Conservation (phyloP, 1,139 yeast species). For the Saccharomyces pastorianus region DNA sequence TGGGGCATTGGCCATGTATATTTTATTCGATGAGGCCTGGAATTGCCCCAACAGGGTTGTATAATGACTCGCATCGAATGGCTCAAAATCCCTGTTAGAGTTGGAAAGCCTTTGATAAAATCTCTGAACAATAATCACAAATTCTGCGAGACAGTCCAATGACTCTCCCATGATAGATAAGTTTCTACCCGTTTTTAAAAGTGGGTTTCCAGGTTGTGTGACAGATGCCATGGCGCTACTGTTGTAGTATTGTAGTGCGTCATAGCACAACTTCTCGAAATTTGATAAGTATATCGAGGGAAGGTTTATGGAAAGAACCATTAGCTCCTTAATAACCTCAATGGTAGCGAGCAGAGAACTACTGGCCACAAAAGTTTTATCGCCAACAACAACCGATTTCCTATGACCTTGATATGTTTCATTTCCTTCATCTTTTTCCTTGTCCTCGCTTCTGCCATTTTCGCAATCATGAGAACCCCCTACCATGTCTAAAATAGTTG, state of each 20-base stretch:
- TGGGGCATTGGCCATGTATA: constrained; percentile 28
- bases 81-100: constrained; percentile 19
- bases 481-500: constrained; percentile 33
- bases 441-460: constrained; percentile 3
- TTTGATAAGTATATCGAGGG: constrained; percentile 26
- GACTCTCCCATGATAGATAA: constrained; percentile 36
- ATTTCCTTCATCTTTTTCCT: background rate
- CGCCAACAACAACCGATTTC: constrained; percentile 36
- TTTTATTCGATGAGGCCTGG: constrained; percentile 23
- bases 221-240: constrained; percentile 27
- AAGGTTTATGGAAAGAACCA: constrained; percentile 29
- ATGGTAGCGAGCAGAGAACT: constrained; percentile 30
- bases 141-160: constrained; percentile 33
- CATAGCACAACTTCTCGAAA: constrained; percentile 29
- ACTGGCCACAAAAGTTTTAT: constrained; percentile 37
- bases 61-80: constrained; percentile 19
- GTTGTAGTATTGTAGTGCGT: constrained; percentile 30
- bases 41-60: constrained; percentile 19
- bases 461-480: constrained; percentile 8
- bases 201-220: constrained; percentile 18
- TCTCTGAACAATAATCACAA: constrained; percentile 27
- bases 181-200: constrained; percentile 30
- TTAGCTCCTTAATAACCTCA: constrained; percentile 25
- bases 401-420: constrained; percentile 27
- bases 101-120: constrained; percentile 24